Evolutionary conservation across 2,329 filamentous ascomycete genomes (phyloP).

Genomic region (Fusarium sp.): DNA sequence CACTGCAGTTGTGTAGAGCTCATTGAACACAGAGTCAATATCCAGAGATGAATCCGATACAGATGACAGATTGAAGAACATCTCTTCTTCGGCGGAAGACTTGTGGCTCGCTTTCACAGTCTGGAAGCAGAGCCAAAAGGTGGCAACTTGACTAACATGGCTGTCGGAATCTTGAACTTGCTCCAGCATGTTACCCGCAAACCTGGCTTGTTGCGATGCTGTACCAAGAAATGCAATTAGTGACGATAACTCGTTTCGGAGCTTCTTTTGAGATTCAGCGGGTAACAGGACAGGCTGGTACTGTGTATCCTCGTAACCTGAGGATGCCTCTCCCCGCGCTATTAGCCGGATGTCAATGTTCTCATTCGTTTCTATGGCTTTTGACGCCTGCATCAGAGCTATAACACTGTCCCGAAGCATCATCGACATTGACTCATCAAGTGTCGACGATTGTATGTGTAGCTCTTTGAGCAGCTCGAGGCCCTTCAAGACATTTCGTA

Average conservation of each 20-base stretch:
- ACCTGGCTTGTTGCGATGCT: slow-evolving; percentile 67
- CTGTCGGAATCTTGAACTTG: slow-evolving; percentile 65
- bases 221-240: slow-evolving; percentile 68
- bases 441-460: slow-evolving; percentile 70
- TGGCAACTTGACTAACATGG: slow-evolving; percentile 71
- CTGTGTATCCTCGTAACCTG: slow-evolving; percentile 23
- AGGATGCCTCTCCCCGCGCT: slow-evolving; percentile 26
- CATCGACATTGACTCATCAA: slow-evolving; percentile 74
- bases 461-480: slow-evolving; percentile 73
- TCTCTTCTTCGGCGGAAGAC: slow-evolving; percentile 67
- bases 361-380: slow-evolving; percentile 19
- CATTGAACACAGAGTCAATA: slow-evolving; percentile 64
- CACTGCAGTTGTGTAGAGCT: slow-evolving; percentile 77
- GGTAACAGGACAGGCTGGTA: slow-evolving; percentile 73
- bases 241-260: slow-evolving; percentile 66
- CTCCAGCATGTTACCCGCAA: slow-evolving; percentile 74
- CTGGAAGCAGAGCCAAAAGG: slow-evolving; percentile 83
- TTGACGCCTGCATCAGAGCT: slow-evolving; percentile 47
- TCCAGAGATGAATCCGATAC: slow-evolving; percentile 52
- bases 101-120: slow-evolving; percentile 70
- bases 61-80: slow-evolving; percentile 69
- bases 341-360: slow-evolving; percentile 46
- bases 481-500: slow-evolving; percentile 81
- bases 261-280: slow-evolving; percentile 73
- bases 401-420: slow-evolving; percentile 80